These are phyloP conservation scores for Aspergillus incahuasiensis DNA, from an alignment of 495 filamentous ascomycete species.

Conservation along the genomic window DNA sequence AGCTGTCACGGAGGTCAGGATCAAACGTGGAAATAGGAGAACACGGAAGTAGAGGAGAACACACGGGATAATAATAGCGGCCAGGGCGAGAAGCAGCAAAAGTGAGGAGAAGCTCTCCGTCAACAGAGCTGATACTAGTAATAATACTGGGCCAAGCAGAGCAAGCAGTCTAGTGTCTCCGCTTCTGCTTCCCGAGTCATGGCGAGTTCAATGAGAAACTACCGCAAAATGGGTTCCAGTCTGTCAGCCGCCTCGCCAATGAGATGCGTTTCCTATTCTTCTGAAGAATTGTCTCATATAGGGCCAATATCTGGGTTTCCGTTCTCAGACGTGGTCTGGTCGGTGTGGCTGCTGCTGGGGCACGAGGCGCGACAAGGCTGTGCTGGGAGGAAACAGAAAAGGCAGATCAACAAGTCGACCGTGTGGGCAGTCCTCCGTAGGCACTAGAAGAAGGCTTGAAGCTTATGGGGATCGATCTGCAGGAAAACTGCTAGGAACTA, in stretches of 20 bases:
- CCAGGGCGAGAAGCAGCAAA: slow-evolving; percentile 26
- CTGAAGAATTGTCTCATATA: slow-evolving; percentile 1
- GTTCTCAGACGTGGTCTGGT: background rate
- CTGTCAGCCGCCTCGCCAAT: slow-evolving; percentile 10
- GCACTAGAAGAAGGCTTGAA: no score
- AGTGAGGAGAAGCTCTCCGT: slow-evolving; percentile 22
- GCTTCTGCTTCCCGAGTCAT: slow-evolving; percentile 25
- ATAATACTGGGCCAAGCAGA: slow-evolving; percentile 24
- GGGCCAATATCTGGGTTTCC: background rate
- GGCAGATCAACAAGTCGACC: background rate
- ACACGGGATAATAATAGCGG: slow-evolving; percentile 5
- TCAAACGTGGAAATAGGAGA: background rate
- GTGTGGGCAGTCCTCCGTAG: no score
- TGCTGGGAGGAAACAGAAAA: slow-evolving; percentile 6
- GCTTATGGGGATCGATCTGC: no score
- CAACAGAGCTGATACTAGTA: slow-evolving; percentile 17
- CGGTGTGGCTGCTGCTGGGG: background rate
- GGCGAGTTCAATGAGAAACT: no score
- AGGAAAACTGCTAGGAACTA: no score
- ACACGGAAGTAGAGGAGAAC: slow-evolving; percentile 3
- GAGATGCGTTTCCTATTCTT: slow-evolving; percentile 2
- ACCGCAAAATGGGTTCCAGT: slow-evolving; percentile 9
- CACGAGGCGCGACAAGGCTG: slow-evolving; percentile 31
- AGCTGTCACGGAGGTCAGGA: background rate
- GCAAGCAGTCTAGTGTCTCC: no score